Evolutionary conservation across 2,329 filamentous ascomycete genomes (phyloP).

Genomic region (Exophiala viscosa): DNA sequence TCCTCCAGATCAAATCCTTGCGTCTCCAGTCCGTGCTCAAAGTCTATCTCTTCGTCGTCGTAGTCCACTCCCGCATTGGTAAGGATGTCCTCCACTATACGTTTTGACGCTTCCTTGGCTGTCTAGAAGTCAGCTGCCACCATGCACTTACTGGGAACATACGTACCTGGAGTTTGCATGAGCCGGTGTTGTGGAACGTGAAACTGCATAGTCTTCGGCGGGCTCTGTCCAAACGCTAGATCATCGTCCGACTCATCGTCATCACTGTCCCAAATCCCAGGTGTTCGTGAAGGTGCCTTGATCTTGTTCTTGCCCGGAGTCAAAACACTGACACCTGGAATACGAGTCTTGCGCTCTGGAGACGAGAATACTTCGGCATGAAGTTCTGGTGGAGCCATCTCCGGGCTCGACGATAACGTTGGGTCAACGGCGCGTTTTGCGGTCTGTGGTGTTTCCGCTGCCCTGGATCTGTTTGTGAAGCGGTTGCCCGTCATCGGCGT

Average conservation of each 20-base stretch:
- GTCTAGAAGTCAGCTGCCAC: neutral
- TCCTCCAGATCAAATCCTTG: slow-evolving; percentile 33
- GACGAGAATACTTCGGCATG: slow-evolving; percentile 83
- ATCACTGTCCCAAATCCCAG: slow-evolving; percentile 67
- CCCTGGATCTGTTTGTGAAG: slow-evolving; percentile 12
- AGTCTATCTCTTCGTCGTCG: slow-evolving; percentile 30
- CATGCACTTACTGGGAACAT: neutral
- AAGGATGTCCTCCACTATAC: slow-evolving; percentile 48
- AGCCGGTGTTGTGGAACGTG: slow-evolving; percentile 49
- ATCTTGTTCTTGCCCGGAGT: slow-evolving; percentile 54
- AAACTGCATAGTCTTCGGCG: slow-evolving; percentile 69
- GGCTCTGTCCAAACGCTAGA: slow-evolving; percentile 67
- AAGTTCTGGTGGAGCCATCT: slow-evolving; percentile 70
- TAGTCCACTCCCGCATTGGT: slow-evolving; percentile 42
- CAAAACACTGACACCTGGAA: slow-evolving; percentile 72
- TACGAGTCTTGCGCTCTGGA: slow-evolving; percentile 55
- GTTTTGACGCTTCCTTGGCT: slow-evolving; percentile 50
- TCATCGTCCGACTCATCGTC: slow-evolving; percentile 58
- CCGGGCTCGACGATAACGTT: slow-evolving; percentile 65
- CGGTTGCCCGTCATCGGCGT: slow-evolving; percentile 62
- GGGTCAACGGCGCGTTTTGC: slow-evolving; percentile 29
- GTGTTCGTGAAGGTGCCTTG: slow-evolving; percentile 41
- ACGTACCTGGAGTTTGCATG: slow-evolving; percentile 47
- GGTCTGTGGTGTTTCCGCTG: slow-evolving; percentile 28
- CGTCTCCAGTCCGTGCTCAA: slow-evolving; percentile 28